Evolutionary conservation across 495 filamentous ascomycete species (phyloP).

Genomic region (Coniosporium apollinis): DNA sequence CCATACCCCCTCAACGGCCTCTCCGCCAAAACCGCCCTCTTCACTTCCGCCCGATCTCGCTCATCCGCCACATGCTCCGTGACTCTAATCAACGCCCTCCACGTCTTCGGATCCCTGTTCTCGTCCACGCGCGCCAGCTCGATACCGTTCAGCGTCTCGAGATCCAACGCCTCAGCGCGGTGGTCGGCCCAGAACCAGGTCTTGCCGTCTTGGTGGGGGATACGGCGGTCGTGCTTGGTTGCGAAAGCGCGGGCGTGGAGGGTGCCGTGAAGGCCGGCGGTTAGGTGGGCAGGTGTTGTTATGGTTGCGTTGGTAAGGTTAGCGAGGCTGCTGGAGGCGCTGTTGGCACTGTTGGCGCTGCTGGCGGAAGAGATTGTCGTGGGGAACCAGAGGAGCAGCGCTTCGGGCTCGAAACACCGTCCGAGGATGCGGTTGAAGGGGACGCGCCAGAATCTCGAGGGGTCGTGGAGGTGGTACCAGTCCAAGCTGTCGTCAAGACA

Average conservation of each 20-base stretch:
- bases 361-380: constrained; percentile 3
- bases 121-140: constrained; percentile 29
- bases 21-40: constrained; percentile 1
- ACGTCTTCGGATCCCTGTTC: constrained; percentile 27
- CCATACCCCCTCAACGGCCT: constrained; percentile 2
- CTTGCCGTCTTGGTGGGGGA: constrained; percentile 20
- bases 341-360: constrained; percentile 4
- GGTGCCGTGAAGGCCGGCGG: constrained; percentile 17
- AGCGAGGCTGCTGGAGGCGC: neutral
- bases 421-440: constrained; percentile 35
- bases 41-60: constrained; percentile 1
- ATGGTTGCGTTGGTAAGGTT: neutral
- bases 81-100: constrained; percentile 29
- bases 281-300: constrained; percentile 16
- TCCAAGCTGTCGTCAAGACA: constrained; percentile 27
- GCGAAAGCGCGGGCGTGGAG: constrained; percentile 29
- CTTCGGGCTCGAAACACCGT: constrained; percentile 36
- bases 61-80: constrained; percentile 18
- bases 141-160: constrained; percentile 35
- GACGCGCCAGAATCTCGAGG: constrained; percentile 16
- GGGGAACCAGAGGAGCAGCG: constrained; percentile 29
- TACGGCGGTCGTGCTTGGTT: constrained; percentile 27
- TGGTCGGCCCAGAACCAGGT: constrained; percentile 41
- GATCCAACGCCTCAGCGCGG: constrained; percentile 34
- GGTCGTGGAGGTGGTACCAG: constrained; percentile 32